Evolutionary conservation across 345 rosid species (phyloP), one percentile per base, ranked within the genome.

Genomic region (Gynandropsis gynandra): DNA sequence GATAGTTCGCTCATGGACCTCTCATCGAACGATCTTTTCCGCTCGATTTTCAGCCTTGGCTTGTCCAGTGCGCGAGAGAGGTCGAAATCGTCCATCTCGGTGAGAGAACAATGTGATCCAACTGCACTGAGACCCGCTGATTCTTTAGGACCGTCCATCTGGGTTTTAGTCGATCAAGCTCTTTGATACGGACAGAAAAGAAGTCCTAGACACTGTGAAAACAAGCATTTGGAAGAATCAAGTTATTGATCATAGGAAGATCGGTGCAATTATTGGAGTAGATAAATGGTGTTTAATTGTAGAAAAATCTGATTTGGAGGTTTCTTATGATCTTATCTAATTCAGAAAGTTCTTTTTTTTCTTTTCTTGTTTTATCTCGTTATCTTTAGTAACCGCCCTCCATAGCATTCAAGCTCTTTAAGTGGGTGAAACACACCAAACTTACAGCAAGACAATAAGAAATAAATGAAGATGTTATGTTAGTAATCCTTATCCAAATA

Each of bases 1-100:
- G 97, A 89, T 42, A 89, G 78, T 63, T 89, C 97, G n/a, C 96
- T 81, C 5, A 89, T 46, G 4, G 97, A 89, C 61, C 97, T 81
- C 76, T 89, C 97, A 9, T 89, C 95, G 47, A 81, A 89, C 0
- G 97, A 89, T 67, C 96, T 80, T 72, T 89, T 68, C 74, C 97
- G 73, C 65, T 89, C 96, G 4, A 89, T 89, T 67, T 83, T 86
- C 55, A 89, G 73, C 76, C 67, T 78, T 0, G 97, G 96, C 79
- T 74, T 86, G 62, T 86, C 87, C 10, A 83, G 88, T 4, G 85
- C 82, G 59, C 90, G 82, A 8, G 87, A 74, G 34, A 89, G 76
- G 66, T 86, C 96, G 16, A 56, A 74, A 56, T 89, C 97, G 34
- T 76, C 80, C 79, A 76, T 71, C 8, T 89, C 97, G 0, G 81